Percentiles rank a stretch among this genome's conserved stretches.
Conservation (phyloP, 148 eudicot genomes). For the Amaranthus hypochondriacus region DNA sequence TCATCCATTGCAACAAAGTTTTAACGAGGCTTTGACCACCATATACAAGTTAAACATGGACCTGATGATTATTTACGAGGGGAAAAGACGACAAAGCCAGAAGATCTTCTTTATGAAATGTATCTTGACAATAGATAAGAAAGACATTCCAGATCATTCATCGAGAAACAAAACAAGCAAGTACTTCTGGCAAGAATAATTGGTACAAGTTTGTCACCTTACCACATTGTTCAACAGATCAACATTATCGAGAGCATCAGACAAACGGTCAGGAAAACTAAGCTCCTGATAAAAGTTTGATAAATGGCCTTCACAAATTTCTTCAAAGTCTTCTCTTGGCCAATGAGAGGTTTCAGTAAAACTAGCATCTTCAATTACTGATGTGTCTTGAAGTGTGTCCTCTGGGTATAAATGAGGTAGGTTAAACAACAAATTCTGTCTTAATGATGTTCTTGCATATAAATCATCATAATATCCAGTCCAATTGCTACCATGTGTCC, state of each 20-base stretch:
- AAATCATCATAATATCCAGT: conserved; percentile 8
- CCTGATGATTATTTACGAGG: too few species aligned
- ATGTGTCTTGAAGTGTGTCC: conserved; percentile 11
- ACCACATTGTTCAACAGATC: conserved; percentile 26
- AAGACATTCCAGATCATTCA: too few species aligned
- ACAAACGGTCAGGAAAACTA: conserved; percentile 24
- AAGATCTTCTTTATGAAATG: too few species aligned
- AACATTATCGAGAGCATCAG: conserved; percentile 20
- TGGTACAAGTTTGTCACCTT: conserved; percentile 7
- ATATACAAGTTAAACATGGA: too few species aligned
- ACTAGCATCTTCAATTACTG: conserved; percentile 22
- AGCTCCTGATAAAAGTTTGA: conserved; percentile 13
- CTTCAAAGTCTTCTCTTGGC: conserved; percentile 15
- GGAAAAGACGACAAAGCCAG: too few species aligned
- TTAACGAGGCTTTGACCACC: too few species aligned
- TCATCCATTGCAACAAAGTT: too few species aligned
- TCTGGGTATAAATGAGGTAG: conserved; percentile 17
- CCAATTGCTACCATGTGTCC: conserved; percentile 12
- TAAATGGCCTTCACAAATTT: conserved; percentile 18
- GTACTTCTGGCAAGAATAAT: neutral
- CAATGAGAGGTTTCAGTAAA: conserved; percentile 7
- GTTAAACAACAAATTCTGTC: conserved; percentile 1
- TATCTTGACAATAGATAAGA: too few species aligned
- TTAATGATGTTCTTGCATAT: conserved; percentile 6
- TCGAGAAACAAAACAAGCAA: neutral